Evolutionary conservation across 495 filamentous ascomycete genomes (phyloP).

Genomic region (Aspergillus sclerotiicarbonarius): DNA sequence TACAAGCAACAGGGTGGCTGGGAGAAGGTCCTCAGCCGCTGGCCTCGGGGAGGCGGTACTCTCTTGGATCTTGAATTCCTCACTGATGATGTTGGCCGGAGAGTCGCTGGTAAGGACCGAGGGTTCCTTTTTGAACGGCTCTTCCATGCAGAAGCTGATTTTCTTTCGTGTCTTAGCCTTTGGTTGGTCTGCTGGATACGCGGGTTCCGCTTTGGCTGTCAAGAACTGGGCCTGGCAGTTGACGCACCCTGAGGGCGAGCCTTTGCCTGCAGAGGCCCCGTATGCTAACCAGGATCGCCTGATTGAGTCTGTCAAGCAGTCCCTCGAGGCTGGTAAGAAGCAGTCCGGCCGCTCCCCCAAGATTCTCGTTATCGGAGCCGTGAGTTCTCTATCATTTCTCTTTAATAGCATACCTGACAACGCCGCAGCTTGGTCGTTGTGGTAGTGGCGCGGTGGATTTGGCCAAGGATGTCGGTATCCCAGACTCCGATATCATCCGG

Average conservation of each 20-base stretch:
- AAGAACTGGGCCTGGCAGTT: slow-evolving; percentile 90
- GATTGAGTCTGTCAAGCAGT: slow-evolving; percentile 68
- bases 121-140: slow-evolving; percentile 12
- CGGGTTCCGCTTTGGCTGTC: slow-evolving; percentile 72
- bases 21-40: slow-evolving; percentile 77
- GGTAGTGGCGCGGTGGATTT: slow-evolving; percentile 82
- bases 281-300: slow-evolving; percentile 77
- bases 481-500: slow-evolving; percentile 70
- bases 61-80: slow-evolving; percentile 92
- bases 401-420: slow-evolving; percentile 10
- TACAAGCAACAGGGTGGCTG: slow-evolving; percentile 89
- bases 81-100: slow-evolving; percentile 69
- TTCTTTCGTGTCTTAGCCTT: slow-evolving; percentile 36
- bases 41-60: slow-evolving; percentile 76
- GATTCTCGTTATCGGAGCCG: slow-evolving; percentile 60
- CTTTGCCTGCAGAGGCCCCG: slow-evolving; percentile 64
- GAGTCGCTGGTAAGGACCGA: slow-evolving; percentile 61
- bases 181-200: slow-evolving; percentile 79
- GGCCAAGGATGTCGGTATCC: slow-evolving; percentile 71
- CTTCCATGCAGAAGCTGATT: slow-evolving; percentile 3
- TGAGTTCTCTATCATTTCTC: slow-evolving; percentile 22
- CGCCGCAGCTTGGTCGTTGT: slow-evolving; percentile 67
- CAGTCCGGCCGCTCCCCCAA: slow-evolving; percentile 49
- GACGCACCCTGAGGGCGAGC: slow-evolving; percentile 58
- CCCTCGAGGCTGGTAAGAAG: slow-evolving; percentile 58